Evolutionary conservation across 768 basidiomycete genomes (phyloP).

Genomic region (Calocybe indica): DNA sequence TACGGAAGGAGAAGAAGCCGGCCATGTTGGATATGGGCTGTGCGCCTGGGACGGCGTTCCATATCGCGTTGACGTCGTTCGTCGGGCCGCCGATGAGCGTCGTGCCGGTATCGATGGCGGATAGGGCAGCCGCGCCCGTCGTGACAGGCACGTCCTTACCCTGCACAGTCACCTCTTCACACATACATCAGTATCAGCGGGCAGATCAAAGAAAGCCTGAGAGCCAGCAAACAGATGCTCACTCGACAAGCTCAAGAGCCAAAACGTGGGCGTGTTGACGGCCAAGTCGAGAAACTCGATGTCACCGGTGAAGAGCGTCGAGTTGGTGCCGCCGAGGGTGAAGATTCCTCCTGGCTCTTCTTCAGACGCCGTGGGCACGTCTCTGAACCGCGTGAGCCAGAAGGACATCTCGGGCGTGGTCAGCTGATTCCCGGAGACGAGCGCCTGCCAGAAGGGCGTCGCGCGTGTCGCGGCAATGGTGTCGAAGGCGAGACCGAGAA

Average conservation of each 20-base stretch:
- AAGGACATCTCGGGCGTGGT: conserved; percentile 55
- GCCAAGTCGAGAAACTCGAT: conserved; percentile 61
- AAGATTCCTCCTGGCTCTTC: conserved; percentile 60
- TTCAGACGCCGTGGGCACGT: conserved; percentile 18
- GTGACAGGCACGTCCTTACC: conserved; percentile 40
- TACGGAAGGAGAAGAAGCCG: conserved; percentile 84
- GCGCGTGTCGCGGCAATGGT: conserved; percentile 50
- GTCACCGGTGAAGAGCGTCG: conserved; percentile 58
- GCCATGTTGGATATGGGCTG: conserved; percentile 29
- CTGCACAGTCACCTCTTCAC: conserved; percentile 54
- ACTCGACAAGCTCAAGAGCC: conserved; percentile 58
- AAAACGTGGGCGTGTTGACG: conserved; percentile 38
- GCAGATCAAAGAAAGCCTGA: not conserved
- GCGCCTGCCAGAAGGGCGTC: conserved; percentile 61
- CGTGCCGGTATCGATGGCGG: conserved; percentile 94
- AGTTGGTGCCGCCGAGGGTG: conserved; percentile 65
- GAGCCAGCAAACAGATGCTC: conserved; percentile 12
- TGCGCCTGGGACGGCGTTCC: conserved; percentile 56
- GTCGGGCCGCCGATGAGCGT: conserved; percentile 88
- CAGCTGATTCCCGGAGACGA: conserved; percentile 36
- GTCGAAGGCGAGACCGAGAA: conserved; percentile 71
- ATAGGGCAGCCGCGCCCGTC: conserved; percentile 36
- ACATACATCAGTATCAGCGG: conserved; percentile 1
- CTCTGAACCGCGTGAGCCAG: conserved; percentile 50
- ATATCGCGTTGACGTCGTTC: conserved; percentile 53